These are phyloP conservation scores for Mucor lusitanicus DNA, from an alignment of 371 early-diverging fungal species.

Conservation along the genomic window DNA sequence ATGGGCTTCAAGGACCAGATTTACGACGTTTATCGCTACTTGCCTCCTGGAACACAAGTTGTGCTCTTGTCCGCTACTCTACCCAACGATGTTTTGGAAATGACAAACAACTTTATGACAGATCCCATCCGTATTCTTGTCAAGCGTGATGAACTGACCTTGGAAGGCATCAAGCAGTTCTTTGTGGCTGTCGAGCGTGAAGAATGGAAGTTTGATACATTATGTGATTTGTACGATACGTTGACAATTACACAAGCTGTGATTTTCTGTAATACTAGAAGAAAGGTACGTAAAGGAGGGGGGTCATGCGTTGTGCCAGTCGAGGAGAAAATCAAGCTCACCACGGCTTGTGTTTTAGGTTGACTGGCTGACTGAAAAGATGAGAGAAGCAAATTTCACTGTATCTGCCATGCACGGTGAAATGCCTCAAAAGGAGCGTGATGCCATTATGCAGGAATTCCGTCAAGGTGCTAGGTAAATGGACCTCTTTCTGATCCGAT, in stretches of 20 bases:
- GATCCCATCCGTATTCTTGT: conserved; percentile 98
- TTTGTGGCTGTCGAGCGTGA: conserved; percentile 97
- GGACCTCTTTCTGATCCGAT: background rate
- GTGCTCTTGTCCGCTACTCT: conserved; percentile 99
- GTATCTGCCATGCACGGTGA: conserved; percentile 99
- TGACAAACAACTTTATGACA: conserved; percentile 97
- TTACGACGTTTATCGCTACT: conserved; percentile 94
- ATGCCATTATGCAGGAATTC: conserved; percentile 92
- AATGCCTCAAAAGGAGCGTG: conserved; percentile 92
- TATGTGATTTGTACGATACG: conserved; percentile 96
- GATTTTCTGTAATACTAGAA: conserved; percentile 98
- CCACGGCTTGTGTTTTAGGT: conserved; percentile 52
- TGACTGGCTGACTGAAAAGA: conserved; percentile 95
- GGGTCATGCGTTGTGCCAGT: no score
- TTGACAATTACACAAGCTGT: conserved; percentile 98
- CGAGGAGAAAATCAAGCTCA: background rate
- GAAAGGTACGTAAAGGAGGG: conserved; percentile 85
- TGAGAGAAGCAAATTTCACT: conserved; percentile 93
- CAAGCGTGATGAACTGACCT: conserved; percentile 99
- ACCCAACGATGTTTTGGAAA: conserved; percentile 96
- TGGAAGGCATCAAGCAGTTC: conserved; percentile 99
- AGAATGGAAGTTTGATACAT: conserved; percentile 96
- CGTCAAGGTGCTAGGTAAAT: conserved; percentile 73
- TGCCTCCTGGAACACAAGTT: conserved; percentile 95
- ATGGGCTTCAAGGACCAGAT: conserved; percentile 99